A percentile compares a stretch with the other conserved stretches of the same genome.
These are phyloP conservation scores for Trematosphaeria pertusa DNA, from an alignment of 2,329 filamentous ascomycete genomes.

Conservation along the genomic window DNA sequence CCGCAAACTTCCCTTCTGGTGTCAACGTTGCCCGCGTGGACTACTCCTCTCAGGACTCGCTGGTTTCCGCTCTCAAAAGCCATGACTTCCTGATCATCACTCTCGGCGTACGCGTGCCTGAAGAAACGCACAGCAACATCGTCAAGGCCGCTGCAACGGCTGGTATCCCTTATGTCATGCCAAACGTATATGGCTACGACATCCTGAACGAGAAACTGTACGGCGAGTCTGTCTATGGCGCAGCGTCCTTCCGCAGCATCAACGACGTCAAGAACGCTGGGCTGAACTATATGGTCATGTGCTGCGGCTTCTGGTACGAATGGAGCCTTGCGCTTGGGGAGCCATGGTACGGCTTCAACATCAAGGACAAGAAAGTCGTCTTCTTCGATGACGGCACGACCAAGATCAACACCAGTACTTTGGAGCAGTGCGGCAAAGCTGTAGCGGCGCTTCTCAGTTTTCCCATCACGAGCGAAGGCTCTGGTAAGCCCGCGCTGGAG, in stretches of 20 bases:
- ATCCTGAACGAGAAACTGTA: constrained; percentile 17
- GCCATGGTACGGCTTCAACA: constrained; percentile 40
- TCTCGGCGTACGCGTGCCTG: constrained; percentile 29
- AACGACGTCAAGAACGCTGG: constrained; percentile 32
- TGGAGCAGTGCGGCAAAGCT: constrained; percentile 61
- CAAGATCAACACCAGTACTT: constrained; percentile 64
- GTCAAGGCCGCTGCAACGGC: constrained; percentile 41
- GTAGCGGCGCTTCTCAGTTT: constrained; percentile 53
- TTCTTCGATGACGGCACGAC: constrained; percentile 61
- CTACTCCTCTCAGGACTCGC: constrained; percentile 55
- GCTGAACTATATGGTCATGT: constrained; percentile 23
- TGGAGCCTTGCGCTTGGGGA: constrained; percentile 32
- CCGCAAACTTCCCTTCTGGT: constrained; percentile 49
- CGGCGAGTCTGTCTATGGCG: constrained; percentile 2
- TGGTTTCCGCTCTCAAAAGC: constrained; percentile 45
- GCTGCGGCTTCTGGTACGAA: constrained; percentile 39
- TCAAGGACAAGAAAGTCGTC: constrained; percentile 27
- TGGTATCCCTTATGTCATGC: constrained; percentile 44
- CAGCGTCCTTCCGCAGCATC: constrained; percentile 2
- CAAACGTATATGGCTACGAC: constrained; percentile 43
- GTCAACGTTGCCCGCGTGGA: constrained; percentile 52
- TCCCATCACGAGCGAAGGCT: constrained; percentile 30
- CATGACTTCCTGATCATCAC: constrained; percentile 51
- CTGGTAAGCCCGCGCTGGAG: constrained; percentile 38
- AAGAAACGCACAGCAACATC: constrained; percentile 31